phyloP scores from a whole-genome alignment of 352 stramenopile genomes.

The Phytopythium helicoides region DNA sequence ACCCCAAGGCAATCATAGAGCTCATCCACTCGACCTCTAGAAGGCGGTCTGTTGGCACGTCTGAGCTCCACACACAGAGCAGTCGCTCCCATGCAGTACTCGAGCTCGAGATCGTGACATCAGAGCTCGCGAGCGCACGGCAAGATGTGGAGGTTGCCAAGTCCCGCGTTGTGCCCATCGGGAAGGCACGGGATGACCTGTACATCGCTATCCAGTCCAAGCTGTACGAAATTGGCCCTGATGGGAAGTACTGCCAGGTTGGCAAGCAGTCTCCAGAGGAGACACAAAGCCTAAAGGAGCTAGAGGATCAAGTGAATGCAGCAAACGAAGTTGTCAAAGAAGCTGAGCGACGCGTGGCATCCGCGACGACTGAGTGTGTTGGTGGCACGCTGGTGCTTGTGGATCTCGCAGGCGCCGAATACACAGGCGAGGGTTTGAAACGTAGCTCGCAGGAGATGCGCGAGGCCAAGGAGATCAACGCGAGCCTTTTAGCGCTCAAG shows the following conservation, averaged over 20 bases:
- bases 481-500: slow-evolving; percentile 48
- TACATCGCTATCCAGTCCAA: slow-evolving; percentile 46
- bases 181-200: slow-evolving; percentile 48
- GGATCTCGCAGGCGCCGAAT: slow-evolving; percentile 53
- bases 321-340: slow-evolving; percentile 17
- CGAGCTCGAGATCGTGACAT: slow-evolving; percentile 53
- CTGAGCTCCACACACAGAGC: slow-evolving; percentile 48
- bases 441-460: slow-evolving; percentile 18
- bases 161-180: slow-evolving; percentile 34
- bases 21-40: slow-evolving; percentile 19
- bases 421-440: slow-evolving; percentile 38
- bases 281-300: slow-evolving; percentile 11
- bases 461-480: slow-evolving; percentile 39
- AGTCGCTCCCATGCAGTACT: slow-evolving; percentile 49
- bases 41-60: slow-evolving; percentile 37
- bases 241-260: slow-evolving; percentile 27
- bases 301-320: slow-evolving; percentile 16
- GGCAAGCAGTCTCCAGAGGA: slow-evolving; percentile 18
- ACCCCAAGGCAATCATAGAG: slow-evolving; percentile 14
- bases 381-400: slow-evolving; percentile 47
- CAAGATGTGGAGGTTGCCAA: slow-evolving; percentile 24
- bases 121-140: slow-evolving; percentile 27
- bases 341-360: slow-evolving; percentile 13
- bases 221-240: slow-evolving; percentile 19
- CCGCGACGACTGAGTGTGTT: slow-evolving; percentile 10